Evolutionary conservation across 768 basidiomycete genomes (phyloP).

Genomic region (Exidia glandulosa): DNA sequence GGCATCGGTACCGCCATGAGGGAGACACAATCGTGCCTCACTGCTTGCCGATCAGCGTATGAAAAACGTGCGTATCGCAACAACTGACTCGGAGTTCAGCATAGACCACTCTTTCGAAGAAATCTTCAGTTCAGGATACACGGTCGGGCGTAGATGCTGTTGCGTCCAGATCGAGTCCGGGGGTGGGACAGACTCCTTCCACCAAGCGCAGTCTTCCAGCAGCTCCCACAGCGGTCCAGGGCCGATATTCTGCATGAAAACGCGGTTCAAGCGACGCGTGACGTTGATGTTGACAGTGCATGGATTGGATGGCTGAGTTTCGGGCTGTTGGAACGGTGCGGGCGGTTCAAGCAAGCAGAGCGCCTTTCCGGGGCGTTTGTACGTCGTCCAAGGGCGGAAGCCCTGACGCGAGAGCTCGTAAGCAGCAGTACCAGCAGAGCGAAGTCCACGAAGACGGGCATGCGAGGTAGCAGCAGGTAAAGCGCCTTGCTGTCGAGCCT

Average conservation of each 20-base stretch:
- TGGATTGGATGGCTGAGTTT: constrained; percentile 39
- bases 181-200: constrained; percentile 36
- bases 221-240: constrained; percentile 72
- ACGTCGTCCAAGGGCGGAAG: neutral
- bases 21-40: constrained; percentile 48
- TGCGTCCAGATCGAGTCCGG: neutral
- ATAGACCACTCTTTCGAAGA: constrained; percentile 29
- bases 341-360: constrained; percentile 38
- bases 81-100: constrained; percentile 37
- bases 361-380: neutral
- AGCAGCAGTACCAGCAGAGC: neutral
- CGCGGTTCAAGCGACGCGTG: constrained; percentile 48
- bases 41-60: constrained; percentile 22
- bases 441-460: neutral
- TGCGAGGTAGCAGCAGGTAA: neutral
- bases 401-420: neutral
- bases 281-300: constrained; percentile 39
- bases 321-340: constrained; percentile 34
- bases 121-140: neutral
- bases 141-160: neutral
- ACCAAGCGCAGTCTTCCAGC: constrained; percentile 68
- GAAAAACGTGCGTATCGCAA: neutral
- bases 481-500: no score
- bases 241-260: constrained; percentile 67
- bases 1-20: constrained; percentile 44